Base-by-base conservation (phyloP, 179 eudicot genomes). In the Nepenthes alata region DNA sequence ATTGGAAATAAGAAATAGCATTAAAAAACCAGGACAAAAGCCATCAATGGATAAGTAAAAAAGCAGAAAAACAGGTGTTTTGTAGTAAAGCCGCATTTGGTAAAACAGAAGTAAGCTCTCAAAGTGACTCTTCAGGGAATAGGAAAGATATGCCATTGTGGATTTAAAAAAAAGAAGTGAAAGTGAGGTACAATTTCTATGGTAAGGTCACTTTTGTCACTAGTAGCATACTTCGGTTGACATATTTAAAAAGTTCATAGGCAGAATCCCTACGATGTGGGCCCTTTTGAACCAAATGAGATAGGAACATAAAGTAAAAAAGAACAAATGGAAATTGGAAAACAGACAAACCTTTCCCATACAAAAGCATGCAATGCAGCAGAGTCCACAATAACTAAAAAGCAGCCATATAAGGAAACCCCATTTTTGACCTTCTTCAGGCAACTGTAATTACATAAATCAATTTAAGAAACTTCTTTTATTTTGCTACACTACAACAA, bases 351-450 rank as follows among this genome's bases (percentile, higher is more conserved):
- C 98, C 98, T 85, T 87, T 49, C 86, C 83, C 44, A 75, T 64
- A 63, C 85, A 81, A 77, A 84, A 71, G 81, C 81, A 82, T 67
- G 82, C 91, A 70, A 93, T 82, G 82, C 95, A 87, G 53, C 77
- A 54, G 61, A 93, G 99, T 66, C 95, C 97, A 72, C 88, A 83
- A 62, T 87, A 93, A 79, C 99, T 93, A 75, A 93, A 90, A 50
- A 85, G 84, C 80, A 93, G 71, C 97, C 99, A 93, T 74, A 93
- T 87, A 64, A 93, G 83, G 62, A 93, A 83, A 25, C 98, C 98
- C 90, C 93, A 87, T 60, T 85, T 93, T 78, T 93, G 98, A 64
- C 97, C 95, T 74, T 87, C 87, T 81, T 90, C 91, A 14, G 95
- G 95, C 77, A 93, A 72, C 98, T 93, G 85, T 66, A 78, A 67